A percentile compares a stretch with the other conserved stretches of the same genome.
Conservation (phyloP, 306 rosid species). For the Vachellia collinsii region DNA sequence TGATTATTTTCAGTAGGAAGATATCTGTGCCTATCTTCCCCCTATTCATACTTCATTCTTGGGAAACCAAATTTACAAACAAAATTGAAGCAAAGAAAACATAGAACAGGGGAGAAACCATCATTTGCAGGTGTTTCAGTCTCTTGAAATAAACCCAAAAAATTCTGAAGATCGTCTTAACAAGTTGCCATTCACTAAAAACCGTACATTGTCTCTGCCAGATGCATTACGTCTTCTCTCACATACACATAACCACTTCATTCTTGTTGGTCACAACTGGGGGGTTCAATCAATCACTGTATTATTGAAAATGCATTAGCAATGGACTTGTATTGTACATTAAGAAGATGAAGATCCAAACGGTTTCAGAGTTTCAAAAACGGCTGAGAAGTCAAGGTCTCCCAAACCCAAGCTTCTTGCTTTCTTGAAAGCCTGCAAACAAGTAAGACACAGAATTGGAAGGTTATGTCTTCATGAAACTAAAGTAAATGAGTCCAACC, state of each 20-base stretch:
- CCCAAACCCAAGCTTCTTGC: constrained; percentile 83
- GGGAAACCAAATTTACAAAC: too few species aligned
- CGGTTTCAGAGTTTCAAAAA: constrained; percentile 59
- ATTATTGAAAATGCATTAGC: neutral
- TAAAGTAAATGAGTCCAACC: neutral
- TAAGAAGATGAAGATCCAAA: constrained; percentile 12
- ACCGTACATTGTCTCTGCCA: constrained; percentile 24
- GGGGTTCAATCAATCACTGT: constrained; percentile 18
- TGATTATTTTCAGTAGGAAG: too few species aligned
- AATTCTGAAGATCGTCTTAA: too few species aligned
- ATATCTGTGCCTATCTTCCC: too few species aligned
- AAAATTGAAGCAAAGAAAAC: too few species aligned
- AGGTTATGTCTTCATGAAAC: constrained; percentile 13
- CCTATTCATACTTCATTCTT: too few species aligned
- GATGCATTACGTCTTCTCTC: constrained; percentile 3
- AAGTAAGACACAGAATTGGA: constrained; percentile 3
- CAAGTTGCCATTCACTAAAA: neutral
- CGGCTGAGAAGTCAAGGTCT: constrained; percentile 83
- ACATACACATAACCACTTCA: constrained; percentile 30
- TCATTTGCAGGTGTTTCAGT: too few species aligned
- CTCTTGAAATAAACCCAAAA: neutral
- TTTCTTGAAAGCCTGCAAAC: constrained; percentile 76
- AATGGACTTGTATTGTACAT: too few species aligned
- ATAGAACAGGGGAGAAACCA: too few species aligned
- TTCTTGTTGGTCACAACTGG: constrained; percentile 15